Evolutionary conservation across 2,329 filamentous ascomycete species (phyloP), one percentile per base, ranked within the genome.

Genomic region (Acarospora socialis): DNA sequence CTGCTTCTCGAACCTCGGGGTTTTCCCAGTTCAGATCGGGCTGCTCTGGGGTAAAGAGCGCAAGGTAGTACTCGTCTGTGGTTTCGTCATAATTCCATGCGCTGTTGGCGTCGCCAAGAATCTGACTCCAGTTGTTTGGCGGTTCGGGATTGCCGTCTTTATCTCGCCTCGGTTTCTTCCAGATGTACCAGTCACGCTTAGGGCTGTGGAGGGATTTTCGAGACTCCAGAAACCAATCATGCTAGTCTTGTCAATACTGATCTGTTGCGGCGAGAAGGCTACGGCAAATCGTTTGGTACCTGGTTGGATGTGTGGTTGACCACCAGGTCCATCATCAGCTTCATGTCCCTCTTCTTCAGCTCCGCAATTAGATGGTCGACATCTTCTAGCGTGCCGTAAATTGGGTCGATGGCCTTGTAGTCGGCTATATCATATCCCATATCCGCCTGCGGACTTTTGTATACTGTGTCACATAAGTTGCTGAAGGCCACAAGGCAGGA

Each of bases 21-120:
- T 77, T 79, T 47, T 86, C 78, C 80, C 81, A 90, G 55, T 90
- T 90, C n/a, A 90, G 63, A 44, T 90, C 82, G 0, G 82, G 81
- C 50, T 87, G 81, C 41, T 81, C 72, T 4, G 67, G 68, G 5
- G 76, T 73, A 51, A 82, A 92, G 7, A 90, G 63, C 39, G 79
- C 73, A 0, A 86, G 68, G 46, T 82, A 86, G 51, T 82, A 86
- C 53, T 86, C 77, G 28, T 66, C 62, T 0, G 78, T 81, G n/a
- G 55, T 49, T 42, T 80, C 72, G 44, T 84, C 79, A 60, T 71
- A 86, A 37, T 73, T 60, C 79, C 77, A 82, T 0, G 66, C 63
- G 37, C 61, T 70, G 32, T 67, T 68, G n/a, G n/a, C n/a, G n/a
- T n/a, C n/a, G 8, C 65, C 65, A 41, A 73, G 79, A 56, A 63